phyloP scores from a whole-genome alignment of 768 basidiomycete genomes.

The Boletus speciosus region DNA sequence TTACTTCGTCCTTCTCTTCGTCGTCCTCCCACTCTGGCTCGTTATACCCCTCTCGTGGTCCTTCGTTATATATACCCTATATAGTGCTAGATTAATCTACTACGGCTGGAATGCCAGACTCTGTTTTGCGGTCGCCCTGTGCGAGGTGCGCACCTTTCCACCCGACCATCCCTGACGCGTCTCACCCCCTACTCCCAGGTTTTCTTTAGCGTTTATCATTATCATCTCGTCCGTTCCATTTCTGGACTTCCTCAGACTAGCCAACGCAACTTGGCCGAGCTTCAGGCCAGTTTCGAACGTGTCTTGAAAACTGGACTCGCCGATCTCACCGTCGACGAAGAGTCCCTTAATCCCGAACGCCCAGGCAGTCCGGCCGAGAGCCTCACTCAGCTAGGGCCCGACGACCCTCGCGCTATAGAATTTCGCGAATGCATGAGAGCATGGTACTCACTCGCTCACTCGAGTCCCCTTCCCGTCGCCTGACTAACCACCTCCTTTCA shows the following conservation, averaged over 20 bases:
- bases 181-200: constrained; percentile 40
- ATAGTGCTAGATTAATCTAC: constrained; percentile 39
- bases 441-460: constrained; percentile 31
- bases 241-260: constrained; percentile 43
- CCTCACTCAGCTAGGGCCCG: constrained; percentile 51
- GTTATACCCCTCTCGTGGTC: constrained; percentile 62
- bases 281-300: constrained; percentile 57
- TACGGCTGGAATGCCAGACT: constrained; percentile 38
- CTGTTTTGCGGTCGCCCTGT: constrained; percentile 49
- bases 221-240: constrained; percentile 45
- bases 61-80: constrained; percentile 50
- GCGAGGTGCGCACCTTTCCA: constrained; percentile 46
- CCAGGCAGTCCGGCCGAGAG: constrained; percentile 62
- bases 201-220: constrained; percentile 66
- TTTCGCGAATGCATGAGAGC: constrained; percentile 67
- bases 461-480: not conserved
- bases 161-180: not conserved
- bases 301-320: constrained; percentile 66
- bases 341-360: constrained; percentile 43
- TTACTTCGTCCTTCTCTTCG: constrained; percentile 52
- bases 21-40: constrained; percentile 64
- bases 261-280: constrained; percentile 50
- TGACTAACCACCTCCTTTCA: constrained; percentile 3
- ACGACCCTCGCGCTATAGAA: constrained; percentile 71
- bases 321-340: constrained; percentile 52